A percentile compares a stretch with the other conserved stretches of the same genome.
Conservation (phyloP, 306 rosid genomes). For the Castanea sativa region DNA sequence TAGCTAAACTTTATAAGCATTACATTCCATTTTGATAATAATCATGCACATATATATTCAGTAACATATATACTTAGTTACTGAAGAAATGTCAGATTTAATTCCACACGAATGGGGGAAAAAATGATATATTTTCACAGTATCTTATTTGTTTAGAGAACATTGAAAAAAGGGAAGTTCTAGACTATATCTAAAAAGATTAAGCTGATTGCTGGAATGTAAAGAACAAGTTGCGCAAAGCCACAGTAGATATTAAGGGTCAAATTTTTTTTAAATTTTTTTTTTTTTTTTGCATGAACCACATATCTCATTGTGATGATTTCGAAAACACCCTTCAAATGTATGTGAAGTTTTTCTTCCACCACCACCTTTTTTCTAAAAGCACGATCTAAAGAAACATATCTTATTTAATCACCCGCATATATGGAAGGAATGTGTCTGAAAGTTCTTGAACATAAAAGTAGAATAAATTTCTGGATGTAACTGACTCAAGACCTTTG, state of each 20-base stretch:
- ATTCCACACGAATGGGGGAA: background rate
- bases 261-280: background rate
- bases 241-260: background rate
- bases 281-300: background rate
- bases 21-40: background rate
- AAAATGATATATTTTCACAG: background rate
- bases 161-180: background rate
- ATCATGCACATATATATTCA: background rate
- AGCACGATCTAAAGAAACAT: background rate
- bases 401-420: background rate
- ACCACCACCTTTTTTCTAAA: background rate
- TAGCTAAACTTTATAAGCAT: background rate
- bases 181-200: background rate
- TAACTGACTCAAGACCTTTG: background rate
- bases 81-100: background rate
- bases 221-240: background rate
- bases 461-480: background rate
- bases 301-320: slow-evolving; percentile 8
- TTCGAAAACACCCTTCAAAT: background rate
- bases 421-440: too few relatives aligned
- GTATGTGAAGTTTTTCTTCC: background rate
- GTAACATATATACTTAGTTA: background rate
- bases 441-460: background rate
- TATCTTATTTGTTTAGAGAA: background rate
- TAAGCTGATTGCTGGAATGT: background rate